Evolutionary conservation across 2,329 filamentous ascomycete species (phyloP).

Genomic region (Colletotrichum cordylinicola): DNA sequence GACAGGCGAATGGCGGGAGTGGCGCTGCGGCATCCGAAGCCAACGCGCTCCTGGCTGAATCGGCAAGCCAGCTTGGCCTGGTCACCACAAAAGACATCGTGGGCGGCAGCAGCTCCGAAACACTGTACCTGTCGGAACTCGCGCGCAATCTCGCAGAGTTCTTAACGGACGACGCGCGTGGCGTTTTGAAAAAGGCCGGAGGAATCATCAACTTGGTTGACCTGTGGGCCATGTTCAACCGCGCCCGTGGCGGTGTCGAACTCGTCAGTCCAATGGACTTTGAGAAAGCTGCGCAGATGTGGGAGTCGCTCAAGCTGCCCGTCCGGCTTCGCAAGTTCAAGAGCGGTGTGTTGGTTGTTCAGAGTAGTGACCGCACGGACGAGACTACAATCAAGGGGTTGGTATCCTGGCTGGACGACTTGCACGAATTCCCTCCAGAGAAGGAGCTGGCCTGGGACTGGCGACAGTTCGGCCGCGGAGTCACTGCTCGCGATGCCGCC

Average conservation of each 20-base stretch:
- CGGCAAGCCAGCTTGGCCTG: slow-evolving; percentile 82
- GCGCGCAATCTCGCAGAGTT: slow-evolving; percentile 88
- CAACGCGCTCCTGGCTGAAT: slow-evolving; percentile 78
- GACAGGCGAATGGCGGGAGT: slow-evolving; percentile 65
- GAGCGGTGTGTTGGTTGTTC: slow-evolving; percentile 93
- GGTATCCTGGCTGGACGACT: slow-evolving; percentile 76
- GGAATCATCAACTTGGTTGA: slow-evolving; percentile 91
- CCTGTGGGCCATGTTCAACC: slow-evolving; percentile 94
- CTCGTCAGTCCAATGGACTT: slow-evolving; percentile 92
- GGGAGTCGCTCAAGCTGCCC: slow-evolving; percentile 86
- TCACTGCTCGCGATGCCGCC: slow-evolving; percentile 88
- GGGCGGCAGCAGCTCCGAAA: slow-evolving; percentile 74
- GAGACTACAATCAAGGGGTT: slow-evolving; percentile 85
- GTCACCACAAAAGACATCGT: slow-evolving; percentile 97
- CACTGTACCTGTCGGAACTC: slow-evolving; percentile 87
- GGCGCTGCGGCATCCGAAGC: slow-evolving; percentile 72
- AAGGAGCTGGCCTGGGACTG: slow-evolving; percentile 77
- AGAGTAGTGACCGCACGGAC: slow-evolving; percentile 86
- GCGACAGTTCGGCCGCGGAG: slow-evolving; percentile 78
- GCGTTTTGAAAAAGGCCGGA: slow-evolving; percentile 78
- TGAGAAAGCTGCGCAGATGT: slow-evolving; percentile 84
- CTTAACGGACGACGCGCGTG: slow-evolving; percentile 82
- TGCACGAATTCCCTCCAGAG: slow-evolving; percentile 70
- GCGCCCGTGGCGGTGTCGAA: slow-evolving; percentile 90
- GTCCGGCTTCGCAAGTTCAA: slow-evolving; percentile 88